Base-by-base conservation (phyloP, 2,329 filamentous ascomycete genomes). In the Colletotrichum limetticola region DNA sequence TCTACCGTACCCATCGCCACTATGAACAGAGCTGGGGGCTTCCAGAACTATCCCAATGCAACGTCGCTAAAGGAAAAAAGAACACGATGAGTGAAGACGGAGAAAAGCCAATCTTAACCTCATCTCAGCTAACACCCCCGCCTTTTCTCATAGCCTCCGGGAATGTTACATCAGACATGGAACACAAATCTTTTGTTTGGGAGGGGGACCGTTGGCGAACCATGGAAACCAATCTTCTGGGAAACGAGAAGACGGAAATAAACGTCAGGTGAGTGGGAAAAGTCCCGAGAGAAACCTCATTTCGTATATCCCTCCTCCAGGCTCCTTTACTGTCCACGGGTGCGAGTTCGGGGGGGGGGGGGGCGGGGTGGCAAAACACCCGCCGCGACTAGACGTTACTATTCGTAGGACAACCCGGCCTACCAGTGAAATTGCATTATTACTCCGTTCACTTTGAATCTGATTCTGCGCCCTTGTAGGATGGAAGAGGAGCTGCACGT, bases 61-160 rank as follows among this genome's bases (percentile, higher is more conserved):
- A 26, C 49, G 49, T 30, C 61, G 7, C 49, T 42, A 64, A 56
- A 22, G 22, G 14, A 14, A 64, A 42, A 49, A 42, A 19, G 16
- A 42, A 42, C 16, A 16, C 28, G 5, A 32, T 3, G 19, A 63
- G 28, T n/a, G 7, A 62, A 12, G 7, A 22, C 19, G 30, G 22
- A 30, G 49, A 52, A 64, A 58, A 63, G 69, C 46, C 68, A 66
- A 71, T 71, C 46, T 71, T 46, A 49, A 71, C 68, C 32, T 71
- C 62, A 66, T 61, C 56, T 56, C 56, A 49, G 46, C 62, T 30
- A 49, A 52, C 12, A 56, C 58, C 46, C 37, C 58, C 35, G 68
- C 49, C 35, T 42, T 63, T 63, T 67, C 64, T 28, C 49, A 49
- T 49, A 49, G 42, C 57, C 58, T 32, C 61, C 14, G n/a, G 65